Conservation (phyloP, 768 basidiomycete species). For the Goffeauzyma gilvescens region DNA sequence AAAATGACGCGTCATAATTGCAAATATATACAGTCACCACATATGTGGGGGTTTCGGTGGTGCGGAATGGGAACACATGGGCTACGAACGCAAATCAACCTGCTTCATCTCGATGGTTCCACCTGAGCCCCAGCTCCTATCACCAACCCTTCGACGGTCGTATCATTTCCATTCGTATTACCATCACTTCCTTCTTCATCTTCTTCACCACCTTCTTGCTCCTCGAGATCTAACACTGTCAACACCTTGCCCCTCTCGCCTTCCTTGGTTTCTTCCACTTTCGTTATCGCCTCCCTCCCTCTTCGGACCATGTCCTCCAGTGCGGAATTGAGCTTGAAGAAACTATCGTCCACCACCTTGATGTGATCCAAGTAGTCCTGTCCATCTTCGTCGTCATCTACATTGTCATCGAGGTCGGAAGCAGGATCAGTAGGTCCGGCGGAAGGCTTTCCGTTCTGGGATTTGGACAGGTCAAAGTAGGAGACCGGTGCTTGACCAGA, state of each 20-base stretch:
- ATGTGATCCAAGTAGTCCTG: neutral
- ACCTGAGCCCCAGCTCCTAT: no score
- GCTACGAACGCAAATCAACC: no score
- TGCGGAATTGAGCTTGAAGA: neutral
- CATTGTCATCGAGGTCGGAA: neutral
- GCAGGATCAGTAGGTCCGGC: neutral
- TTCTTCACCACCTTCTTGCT: neutral
- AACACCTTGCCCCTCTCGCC: constrained; percentile 7
- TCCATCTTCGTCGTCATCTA: neutral
- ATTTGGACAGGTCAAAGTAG: neutral
- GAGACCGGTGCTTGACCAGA: neutral
- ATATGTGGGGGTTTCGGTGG: no score
- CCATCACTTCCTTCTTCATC: neutral
- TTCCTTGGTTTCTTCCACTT: constrained; percentile 1
- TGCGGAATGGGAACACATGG: no score
- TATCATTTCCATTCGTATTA: neutral
- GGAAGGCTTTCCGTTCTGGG: neutral
- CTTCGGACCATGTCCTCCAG: neutral
- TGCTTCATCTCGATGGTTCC: no score
- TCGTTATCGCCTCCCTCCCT: constrained; percentile 3
- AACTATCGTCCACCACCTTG: neutral
- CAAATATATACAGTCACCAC: no score
- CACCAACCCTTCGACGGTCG: neutral
- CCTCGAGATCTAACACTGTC: constrained; percentile 1
- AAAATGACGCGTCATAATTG: no score